Conservation (phyloP, 208 protist genomes). For the Leishmania lainsoni region DNA sequence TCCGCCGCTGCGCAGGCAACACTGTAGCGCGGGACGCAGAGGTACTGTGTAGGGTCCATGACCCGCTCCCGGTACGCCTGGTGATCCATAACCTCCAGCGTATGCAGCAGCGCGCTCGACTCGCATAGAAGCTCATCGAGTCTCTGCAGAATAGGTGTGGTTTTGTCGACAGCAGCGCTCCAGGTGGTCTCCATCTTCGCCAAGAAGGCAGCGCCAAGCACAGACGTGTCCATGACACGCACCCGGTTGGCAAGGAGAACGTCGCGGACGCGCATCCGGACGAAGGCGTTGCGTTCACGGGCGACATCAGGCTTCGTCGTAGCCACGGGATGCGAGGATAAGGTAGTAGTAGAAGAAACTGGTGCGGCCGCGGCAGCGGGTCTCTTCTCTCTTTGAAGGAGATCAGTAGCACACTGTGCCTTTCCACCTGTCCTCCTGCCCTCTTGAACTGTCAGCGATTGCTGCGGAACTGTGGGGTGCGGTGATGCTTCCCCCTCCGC, state of each 20-base stretch:
- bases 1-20: conserved; percentile 24
- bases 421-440: not conserved
- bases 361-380: not conserved
- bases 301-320: not conserved
- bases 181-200: conserved; percentile 16
- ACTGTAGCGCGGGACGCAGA: conserved; percentile 52
- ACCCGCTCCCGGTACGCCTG: conserved; percentile 42
- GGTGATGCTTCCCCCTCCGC: not conserved
- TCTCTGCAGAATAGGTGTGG: conserved; percentile 29
- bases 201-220: conserved; percentile 24
- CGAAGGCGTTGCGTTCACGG: conserved; percentile 18
- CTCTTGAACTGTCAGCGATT: not conserved
- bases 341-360: not conserved
- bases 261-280: conserved; percentile 45
- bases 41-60: conserved; percentile 37
- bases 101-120: conserved; percentile 37
- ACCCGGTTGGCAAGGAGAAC: conserved; percentile 40
- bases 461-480: not conserved
- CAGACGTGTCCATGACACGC: conserved; percentile 14
- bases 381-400: not conserved
- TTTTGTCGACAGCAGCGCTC: conserved; percentile 14
- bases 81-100: conserved; percentile 40
- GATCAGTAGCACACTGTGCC: not conserved
- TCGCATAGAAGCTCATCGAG: conserved; percentile 37
- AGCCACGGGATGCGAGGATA: not conserved